phyloP scores from a whole-genome alignment of 2,329 filamentous ascomycete genomes.

The Exophiala sp. region DNA sequence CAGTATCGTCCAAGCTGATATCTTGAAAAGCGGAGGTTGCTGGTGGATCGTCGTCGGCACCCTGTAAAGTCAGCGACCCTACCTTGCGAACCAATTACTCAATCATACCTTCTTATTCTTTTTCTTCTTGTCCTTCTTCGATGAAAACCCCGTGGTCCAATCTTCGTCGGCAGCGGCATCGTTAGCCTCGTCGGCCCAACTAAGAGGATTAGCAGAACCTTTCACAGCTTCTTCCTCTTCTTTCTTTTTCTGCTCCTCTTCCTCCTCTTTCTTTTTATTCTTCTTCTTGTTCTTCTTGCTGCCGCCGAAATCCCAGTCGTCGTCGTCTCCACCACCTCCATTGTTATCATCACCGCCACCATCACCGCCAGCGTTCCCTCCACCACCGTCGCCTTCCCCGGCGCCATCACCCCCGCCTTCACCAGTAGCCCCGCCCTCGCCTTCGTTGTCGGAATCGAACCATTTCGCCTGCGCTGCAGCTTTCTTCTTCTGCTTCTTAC shows the following conservation, averaged over 20 bases:
- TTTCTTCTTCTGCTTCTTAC: conserved; percentile 47
- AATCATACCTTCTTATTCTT: conserved; percentile 52
- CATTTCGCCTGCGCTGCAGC: conserved; percentile 41
- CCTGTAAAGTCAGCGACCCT: conserved; percentile 21
- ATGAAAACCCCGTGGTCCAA: conserved; percentile 48
- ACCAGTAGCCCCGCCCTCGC: conserved; percentile 36
- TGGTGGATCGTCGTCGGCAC: conserved; percentile 35
- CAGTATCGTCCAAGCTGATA: conserved; percentile 61
- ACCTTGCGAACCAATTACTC: neutral
- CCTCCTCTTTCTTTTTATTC: conserved; percentile 33
- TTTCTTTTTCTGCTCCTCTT: conserved; percentile 32
- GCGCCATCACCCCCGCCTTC: conserved; percentile 34
- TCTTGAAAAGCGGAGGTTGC: conserved; percentile 61
- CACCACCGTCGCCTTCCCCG: conserved; percentile 35
- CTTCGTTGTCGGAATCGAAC: conserved; percentile 47
- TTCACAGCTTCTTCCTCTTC: conserved; percentile 35
- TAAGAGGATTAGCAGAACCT: conserved; percentile 34
- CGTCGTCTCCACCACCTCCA: conserved; percentile 42
- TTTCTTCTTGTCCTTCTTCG: conserved; percentile 50
- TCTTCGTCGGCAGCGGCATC: conserved; percentile 48
- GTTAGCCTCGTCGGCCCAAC: conserved; percentile 44
- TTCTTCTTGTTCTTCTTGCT: conserved; percentile 38
- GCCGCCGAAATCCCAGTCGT: conserved; percentile 37
- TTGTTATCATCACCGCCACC: conserved; percentile 37
- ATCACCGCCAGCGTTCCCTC: conserved; percentile 31